phyloP scores from a whole-genome alignment of 1,139 yeast species.

The Blastobotrys indianensis region DNA sequence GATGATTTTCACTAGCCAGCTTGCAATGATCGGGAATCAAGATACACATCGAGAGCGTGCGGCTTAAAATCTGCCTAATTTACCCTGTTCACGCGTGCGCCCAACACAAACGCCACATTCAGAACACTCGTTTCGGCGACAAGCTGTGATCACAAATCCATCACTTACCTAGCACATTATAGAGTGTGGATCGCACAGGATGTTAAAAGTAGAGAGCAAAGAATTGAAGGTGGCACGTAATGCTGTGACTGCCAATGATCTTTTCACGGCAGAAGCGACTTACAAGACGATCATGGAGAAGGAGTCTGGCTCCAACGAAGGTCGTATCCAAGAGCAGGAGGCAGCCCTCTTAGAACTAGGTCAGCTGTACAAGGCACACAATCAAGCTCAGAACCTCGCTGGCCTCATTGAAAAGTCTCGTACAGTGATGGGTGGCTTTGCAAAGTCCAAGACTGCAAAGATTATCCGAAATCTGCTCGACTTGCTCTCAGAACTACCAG shows the following conservation, averaged over 20 bases:
- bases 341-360: constrained; percentile 35
- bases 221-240: constrained; percentile 49
- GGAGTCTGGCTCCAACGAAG: constrained; percentile 34
- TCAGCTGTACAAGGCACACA: constrained; percentile 29
- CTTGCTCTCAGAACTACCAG: constrained; percentile 62
- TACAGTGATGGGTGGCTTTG: constrained; percentile 61
- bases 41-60: too few relatives aligned
- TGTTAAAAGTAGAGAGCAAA: constrained; percentile 16
- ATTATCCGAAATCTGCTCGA: constrained; percentile 66
- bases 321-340: constrained; percentile 35
- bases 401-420: constrained; percentile 66
- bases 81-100: too few relatives aligned
- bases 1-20: too few relatives aligned
- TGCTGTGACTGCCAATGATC: constrained; percentile 46
- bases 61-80: too few relatives aligned
- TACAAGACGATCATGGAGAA: constrained; percentile 42
- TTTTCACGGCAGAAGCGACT: constrained; percentile 50
- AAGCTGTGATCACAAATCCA: too few relatives aligned
- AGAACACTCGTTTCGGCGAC: too few relatives aligned
- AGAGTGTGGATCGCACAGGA: too few relatives aligned
- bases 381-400: constrained; percentile 47
- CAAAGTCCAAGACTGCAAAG: constrained; percentile 93
- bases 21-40: too few relatives aligned
- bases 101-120: too few relatives aligned
- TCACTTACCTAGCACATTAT: too few relatives aligned